Percentiles rank a stretch among this genome's conserved stretches.
phyloP scores from a whole-genome alignment of 805 yeast species.

The Zygotorulaspora chibaensis region DNA sequence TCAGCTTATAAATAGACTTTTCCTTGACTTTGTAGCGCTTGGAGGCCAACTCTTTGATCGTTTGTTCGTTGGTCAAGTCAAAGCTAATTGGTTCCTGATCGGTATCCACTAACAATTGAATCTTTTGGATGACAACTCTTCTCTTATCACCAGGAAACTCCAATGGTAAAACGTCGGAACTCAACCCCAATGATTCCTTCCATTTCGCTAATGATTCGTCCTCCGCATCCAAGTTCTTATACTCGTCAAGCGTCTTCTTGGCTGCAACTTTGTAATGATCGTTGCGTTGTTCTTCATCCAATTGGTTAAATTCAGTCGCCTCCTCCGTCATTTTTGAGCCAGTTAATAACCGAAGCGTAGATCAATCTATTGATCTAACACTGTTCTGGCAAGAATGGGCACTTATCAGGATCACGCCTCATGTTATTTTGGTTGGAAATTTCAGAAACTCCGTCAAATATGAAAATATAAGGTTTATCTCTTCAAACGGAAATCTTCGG shows the following conservation, averaged over 20 bases:
- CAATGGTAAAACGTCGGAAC: conserved; percentile 58
- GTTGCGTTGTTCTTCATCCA: conserved; percentile 27
- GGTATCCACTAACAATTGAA: conserved; percentile 66
- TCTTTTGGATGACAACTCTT: conserved; percentile 72
- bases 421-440: not conserved
- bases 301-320: conserved; percentile 27
- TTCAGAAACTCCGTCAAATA: not conserved
- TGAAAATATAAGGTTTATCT: not conserved
- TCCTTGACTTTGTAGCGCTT: conserved; percentile 76
- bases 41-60: conserved; percentile 53
- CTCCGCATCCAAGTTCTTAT: conserved; percentile 76
- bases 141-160: conserved; percentile 64
- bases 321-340: conserved; percentile 33
- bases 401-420: not conserved
- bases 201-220: conserved; percentile 88
- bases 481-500: not conserved
- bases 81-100: conserved; percentile 61
- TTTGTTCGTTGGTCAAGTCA: conserved; percentile 59
- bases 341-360: not conserved
- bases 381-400: not conserved
- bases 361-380: not conserved
- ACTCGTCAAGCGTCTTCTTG: conserved; percentile 79
- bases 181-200: conserved; percentile 82
- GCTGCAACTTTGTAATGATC: conserved; percentile 37
- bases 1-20: conserved; percentile 65